Conservation (phyloP, 768 basidiomycete genomes). For the Galerina sulciceps region DNA sequence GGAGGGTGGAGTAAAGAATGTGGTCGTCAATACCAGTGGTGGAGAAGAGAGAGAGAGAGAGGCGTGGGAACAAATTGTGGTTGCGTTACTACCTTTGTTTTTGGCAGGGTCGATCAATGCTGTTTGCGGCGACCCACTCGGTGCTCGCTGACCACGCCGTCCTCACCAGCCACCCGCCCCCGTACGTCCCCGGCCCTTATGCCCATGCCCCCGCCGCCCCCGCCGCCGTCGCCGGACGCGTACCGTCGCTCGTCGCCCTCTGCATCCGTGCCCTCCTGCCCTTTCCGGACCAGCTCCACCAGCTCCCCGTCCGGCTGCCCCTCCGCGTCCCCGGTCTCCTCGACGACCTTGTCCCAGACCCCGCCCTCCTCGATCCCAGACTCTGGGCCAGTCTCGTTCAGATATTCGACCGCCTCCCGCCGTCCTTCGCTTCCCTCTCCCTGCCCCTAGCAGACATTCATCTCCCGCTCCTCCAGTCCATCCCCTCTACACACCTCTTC, state of each 20-base stretch:
- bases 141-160: conserved; percentile 7
- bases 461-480: conserved; percentile 58
- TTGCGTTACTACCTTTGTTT: conserved; percentile 16
- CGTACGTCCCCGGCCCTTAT: conserved; percentile 28
- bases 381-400: conserved; percentile 70
- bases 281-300: conserved; percentile 47
- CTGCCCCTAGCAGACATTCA: conserved; percentile 59
- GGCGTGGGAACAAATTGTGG: conserved; percentile 18
- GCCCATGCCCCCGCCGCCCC: not conserved
- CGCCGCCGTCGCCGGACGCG: conserved; percentile 1
- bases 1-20: conserved; percentile 25
- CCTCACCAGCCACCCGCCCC: conserved; percentile 18
- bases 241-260: conserved; percentile 59
- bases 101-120: conserved; percentile 2
- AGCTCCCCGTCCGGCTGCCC: conserved; percentile 38
- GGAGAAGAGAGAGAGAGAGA: conserved; percentile 18
- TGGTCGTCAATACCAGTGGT: conserved; percentile 26
- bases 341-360: conserved; percentile 33
- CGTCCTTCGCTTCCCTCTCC: conserved; percentile 38
- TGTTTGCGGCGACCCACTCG: conserved; percentile 12
- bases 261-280: conserved; percentile 50
- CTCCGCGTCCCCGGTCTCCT: conserved; percentile 41
- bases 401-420: conserved; percentile 58
- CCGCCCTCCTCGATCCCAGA: conserved; percentile 48
- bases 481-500: conserved; percentile 59